These are phyloP conservation scores for Goffeauzyma gilvescens DNA, from an alignment of 768 basidiomycete genomes.

Conservation along the genomic window DNA sequence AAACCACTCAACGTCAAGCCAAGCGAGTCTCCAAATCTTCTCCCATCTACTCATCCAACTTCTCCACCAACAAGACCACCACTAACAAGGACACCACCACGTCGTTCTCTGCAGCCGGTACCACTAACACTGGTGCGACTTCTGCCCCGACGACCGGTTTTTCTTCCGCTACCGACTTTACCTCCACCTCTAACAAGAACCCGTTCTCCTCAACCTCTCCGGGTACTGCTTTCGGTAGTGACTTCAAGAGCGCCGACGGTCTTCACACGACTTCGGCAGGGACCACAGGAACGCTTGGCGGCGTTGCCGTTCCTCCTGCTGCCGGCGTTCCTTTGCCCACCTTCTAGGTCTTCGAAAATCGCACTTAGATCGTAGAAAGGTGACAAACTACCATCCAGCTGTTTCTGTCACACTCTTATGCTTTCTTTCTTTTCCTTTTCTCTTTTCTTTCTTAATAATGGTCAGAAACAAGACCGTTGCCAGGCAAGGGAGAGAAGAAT, in stretches of 20 bases:
- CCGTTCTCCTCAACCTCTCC: not conserved
- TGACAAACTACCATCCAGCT: too few relatives aligned
- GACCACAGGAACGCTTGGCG: not conserved
- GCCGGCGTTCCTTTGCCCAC: not conserved
- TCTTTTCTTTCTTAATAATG: too few relatives aligned
- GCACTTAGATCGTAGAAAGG: too few relatives aligned
- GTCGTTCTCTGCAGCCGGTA: conserved; percentile 13
- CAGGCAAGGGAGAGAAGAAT: too few relatives aligned
- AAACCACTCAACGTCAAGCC: conserved; percentile 34
- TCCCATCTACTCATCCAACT: conserved; percentile 7
- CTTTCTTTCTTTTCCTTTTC: too few relatives aligned
- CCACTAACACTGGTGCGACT: conserved; percentile 21
- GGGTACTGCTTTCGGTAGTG: not conserved
- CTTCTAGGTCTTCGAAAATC: too few relatives aligned
- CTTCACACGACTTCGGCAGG: not conserved
- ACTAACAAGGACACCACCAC: conserved; percentile 31
- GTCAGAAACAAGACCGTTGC: too few relatives aligned
- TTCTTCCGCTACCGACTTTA: conserved; percentile 8
- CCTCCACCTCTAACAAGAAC: not conserved
- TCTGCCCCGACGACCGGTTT: conserved; percentile 6
- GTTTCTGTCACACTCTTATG: too few relatives aligned
- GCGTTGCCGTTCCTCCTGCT: not conserved
- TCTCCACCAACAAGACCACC: conserved; percentile 11
- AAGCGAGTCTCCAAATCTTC: not conserved
- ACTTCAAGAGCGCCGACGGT: not conserved